Percentiles rank a stretch among this genome's conserved stretches.
phyloP scores from a whole-genome alignment of 148 eudicot genomes.

The Oxyria digyna region DNA sequence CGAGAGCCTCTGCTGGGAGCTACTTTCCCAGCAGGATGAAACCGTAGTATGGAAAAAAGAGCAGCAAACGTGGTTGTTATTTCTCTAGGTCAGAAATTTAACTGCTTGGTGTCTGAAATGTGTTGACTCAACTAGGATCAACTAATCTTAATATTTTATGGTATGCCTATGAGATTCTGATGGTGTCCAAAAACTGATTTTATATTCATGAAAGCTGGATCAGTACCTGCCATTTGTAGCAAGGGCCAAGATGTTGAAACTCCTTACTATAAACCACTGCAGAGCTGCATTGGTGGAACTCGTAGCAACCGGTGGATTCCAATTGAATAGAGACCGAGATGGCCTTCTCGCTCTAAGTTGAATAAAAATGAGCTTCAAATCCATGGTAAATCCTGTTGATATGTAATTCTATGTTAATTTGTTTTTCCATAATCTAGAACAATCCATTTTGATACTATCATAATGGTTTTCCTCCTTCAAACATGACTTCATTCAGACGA shows the following conservation, averaged over 20 bases:
- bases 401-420: not conserved
- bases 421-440: not conserved
- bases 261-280: constrained; percentile 76
- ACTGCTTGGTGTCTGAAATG: not conserved
- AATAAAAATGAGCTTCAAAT: constrained; percentile 53
- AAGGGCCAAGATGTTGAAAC: constrained; percentile 73
- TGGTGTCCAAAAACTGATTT: constrained; percentile 9
- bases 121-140: not conserved
- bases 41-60: constrained; percentile 97
- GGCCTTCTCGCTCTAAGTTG: constrained; percentile 77
- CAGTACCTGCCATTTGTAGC: constrained; percentile 50
- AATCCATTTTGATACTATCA: not conserved
- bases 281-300: constrained; percentile 78
- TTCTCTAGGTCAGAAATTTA: constrained; percentile 45
- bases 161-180: not conserved
- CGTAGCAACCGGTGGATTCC: constrained; percentile 83
- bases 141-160: not conserved
- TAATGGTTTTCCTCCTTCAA: not conserved
- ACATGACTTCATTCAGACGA: constrained; percentile 52
- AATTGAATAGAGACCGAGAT: constrained; percentile 55
- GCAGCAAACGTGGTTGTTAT: constrained; percentile 63
- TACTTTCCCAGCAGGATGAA: constrained; percentile 87
- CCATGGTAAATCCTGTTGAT: constrained; percentile 39
- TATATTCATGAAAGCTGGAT: constrained; percentile 58
- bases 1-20: constrained; percentile 71